These are phyloP conservation scores for Myrica gale DNA, from an alignment of 306 rosid genomes.

Conservation along the genomic window DNA sequence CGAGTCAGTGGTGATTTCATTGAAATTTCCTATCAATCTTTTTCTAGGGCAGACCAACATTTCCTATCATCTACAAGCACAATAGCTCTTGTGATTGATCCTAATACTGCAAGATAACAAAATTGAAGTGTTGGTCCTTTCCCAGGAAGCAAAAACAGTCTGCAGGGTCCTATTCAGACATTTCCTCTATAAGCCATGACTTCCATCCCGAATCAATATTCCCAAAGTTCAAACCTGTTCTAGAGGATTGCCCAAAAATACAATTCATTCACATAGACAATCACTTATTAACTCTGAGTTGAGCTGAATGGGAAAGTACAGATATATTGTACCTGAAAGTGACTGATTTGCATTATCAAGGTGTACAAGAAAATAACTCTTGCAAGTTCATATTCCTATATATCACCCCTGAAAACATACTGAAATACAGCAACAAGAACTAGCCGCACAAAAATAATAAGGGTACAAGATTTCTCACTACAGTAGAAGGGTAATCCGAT, in stretches of 20 bases:
- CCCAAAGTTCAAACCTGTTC: neutral
- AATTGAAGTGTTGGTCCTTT: too few species aligned
- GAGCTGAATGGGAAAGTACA: neutral
- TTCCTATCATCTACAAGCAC: neutral
- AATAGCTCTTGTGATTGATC: neutral
- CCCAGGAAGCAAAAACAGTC: neutral
- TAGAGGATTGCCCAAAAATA: neutral
- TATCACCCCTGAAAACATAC: neutral
- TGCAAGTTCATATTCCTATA: neutral
- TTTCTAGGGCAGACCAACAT: neutral
- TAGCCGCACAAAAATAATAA: neutral
- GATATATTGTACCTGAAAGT: neutral
- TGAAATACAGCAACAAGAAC: neutral
- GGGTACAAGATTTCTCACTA: neutral
- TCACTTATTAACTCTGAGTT: neutral
- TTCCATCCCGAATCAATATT: neutral
- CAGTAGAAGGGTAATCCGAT: neutral
- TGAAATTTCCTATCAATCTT: neutral
- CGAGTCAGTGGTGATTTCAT: neutral
- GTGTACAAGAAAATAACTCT: neutral
- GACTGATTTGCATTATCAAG: neutral
- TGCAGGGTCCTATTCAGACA: neutral
- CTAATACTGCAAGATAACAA: neutral
- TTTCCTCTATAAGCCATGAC: neutral
- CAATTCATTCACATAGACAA: too few species aligned